Conservation (phyloP, 192 early-diverging fungal species). For the Backusella westeae region DNA sequence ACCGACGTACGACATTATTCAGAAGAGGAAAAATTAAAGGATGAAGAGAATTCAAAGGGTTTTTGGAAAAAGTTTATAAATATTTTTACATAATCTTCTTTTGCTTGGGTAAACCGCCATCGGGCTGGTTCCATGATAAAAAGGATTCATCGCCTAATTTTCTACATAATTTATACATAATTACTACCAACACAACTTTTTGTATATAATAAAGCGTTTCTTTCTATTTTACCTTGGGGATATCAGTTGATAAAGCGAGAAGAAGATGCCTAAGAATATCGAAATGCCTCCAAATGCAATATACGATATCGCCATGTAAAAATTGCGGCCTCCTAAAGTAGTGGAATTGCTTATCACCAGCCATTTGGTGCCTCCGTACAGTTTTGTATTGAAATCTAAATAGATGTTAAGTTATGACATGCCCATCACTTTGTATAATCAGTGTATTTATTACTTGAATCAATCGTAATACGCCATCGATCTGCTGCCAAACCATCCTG, state of each 20-base stretch:
- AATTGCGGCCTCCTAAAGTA: conserved; percentile 90
- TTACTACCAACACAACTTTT: neutral
- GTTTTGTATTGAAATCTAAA: conserved; percentile 70
- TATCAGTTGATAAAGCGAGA: conserved; percentile 82
- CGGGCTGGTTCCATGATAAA: conserved; percentile 88
- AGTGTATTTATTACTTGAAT: conserved; percentile 56
- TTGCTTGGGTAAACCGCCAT: conserved; percentile 13
- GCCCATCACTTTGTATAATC: too few species aligned
- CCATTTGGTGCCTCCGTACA: conserved; percentile 89
- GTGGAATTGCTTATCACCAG: conserved; percentile 90
- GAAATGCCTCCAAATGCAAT: conserved; percentile 84
- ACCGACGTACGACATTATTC: conserved; percentile 15
- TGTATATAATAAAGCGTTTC: neutral
- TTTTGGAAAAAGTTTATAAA: neutral
- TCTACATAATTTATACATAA: conserved; percentile 33
- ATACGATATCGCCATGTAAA: conserved; percentile 91
- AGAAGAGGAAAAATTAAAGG: neutral
- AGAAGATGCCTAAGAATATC: conserved; percentile 78
- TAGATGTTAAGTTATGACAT: too few species aligned
- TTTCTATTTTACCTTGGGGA: conserved; percentile 66
- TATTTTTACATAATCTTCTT: conserved; percentile 26
- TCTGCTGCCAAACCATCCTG: conserved; percentile 57
- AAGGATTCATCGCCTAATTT: conserved; percentile 93
- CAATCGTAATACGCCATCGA: conserved; percentile 64
- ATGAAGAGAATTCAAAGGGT: conserved; percentile 6